Evolutionary conservation across 345 rosid species (phyloP).

Genomic region (Rhodomyrtus tomentosa): DNA sequence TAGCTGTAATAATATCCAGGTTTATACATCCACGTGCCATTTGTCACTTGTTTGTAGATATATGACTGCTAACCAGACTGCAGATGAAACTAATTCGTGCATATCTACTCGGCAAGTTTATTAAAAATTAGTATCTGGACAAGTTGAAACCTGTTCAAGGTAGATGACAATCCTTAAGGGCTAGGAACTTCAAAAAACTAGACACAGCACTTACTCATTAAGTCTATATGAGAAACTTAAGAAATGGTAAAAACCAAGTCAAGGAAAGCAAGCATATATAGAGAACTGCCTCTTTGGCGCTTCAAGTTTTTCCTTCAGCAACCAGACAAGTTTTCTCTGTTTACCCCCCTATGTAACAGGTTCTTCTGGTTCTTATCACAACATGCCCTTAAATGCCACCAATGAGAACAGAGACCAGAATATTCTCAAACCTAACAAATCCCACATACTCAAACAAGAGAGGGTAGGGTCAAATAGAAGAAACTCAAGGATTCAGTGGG

Average conservation of each 20-base stretch:
- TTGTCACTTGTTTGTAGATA: neutral
- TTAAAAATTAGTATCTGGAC: neutral
- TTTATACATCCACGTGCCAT: neutral
- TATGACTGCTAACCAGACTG: neutral
- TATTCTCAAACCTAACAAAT: neutral
- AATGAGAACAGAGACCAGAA: neutral
- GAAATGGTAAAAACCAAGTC: neutral
- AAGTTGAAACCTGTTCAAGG: neutral
- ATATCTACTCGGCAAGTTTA: neutral
- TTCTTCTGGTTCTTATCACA: neutral
- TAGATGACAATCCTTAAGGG: neutral
- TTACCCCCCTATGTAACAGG: neutral
- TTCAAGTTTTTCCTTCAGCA: neutral
- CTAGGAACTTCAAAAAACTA: neutral
- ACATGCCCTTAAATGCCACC: neutral
- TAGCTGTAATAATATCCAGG: neutral
- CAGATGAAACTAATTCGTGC: neutral
- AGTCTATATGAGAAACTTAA: neutral
- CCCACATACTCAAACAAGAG: neutral
- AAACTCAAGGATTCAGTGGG: neutral
- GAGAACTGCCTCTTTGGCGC: neutral
- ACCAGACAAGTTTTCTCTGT: neutral
- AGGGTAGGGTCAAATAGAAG: neutral
- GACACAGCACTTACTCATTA: neutral
- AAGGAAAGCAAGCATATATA: neutral